Evolutionary conservation across 2,329 filamentous ascomycete species (phyloP), one percentile per base, ranked within the genome.

Genomic region (Colletotrichum acutatum): DNA sequence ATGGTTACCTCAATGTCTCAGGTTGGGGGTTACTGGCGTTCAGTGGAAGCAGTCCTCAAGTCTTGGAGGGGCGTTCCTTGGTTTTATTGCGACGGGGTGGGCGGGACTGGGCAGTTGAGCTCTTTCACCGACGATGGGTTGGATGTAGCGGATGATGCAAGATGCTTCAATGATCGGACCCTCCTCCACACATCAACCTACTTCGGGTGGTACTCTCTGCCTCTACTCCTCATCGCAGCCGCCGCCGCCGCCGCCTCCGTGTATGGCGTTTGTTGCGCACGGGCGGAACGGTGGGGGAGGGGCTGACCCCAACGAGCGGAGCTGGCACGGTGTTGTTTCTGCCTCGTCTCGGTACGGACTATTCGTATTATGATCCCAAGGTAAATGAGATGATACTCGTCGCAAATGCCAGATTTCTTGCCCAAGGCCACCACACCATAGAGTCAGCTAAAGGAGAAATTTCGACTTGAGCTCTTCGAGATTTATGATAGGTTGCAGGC

Each of bases 281-380:
- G 34, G 56, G 58, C 70, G 70, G 70, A 64, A 70, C 22, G 70
- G 70, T 72, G 70, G 70, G 66, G 70, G 70, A 65, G 70, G 70
- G 70, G 70, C 70, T 69, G 42, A 34, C 59, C 69, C 58, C 69
- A n/a, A 49, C 42, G 19, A 46, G 56, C 34, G 42, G 42, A 62
- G 22, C 19, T n/a, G 37, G 37, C 52, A 64, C 19, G 16, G n/a
- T 49, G 19, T 49, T 49, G 42, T 49, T 49, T 4, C 42, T 49
- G 22, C 42, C 42, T 2, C 19, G 42, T 22, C 42, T 49, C 42
- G 42, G 42, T 49, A 49, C 42, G 42, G 42, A 22, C 42, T 49
- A n/a, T 19, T 42, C 9, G 37, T 42, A 42, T 42, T 42, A 8
- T 42, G 37, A 42, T 42, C 37, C 37, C 14, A 49, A 22, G 19